Base-by-base conservation (phyloP, 345 rosid genomes). In the Eucalyptus erythrocorys region DNA sequence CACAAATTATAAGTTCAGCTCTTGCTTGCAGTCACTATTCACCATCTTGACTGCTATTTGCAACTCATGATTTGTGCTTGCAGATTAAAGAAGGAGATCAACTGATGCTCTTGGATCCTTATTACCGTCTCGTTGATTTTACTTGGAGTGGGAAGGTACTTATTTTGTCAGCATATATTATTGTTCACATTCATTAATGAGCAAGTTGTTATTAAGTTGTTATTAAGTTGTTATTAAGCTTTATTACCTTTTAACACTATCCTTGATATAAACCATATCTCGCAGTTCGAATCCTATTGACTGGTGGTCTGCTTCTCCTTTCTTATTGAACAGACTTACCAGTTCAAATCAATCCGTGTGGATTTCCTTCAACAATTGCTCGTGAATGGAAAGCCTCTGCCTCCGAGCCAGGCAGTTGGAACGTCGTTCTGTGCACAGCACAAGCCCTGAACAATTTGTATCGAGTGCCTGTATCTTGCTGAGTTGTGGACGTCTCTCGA, bases 1-100 rank as follows among this genome's bases (percentile, higher is more conserved):
- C 82, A 37, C 14, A 37, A 37, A 71, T 71, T 21, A 37, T 37
- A 19, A 71, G 21, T 85, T 27, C 24, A 85, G 32, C 15, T 85
- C 30, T 48, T 85, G 55, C 51, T 47, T 47, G 55, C 51, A 17
- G 86, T 85, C 55, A 49, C 57, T 34, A 64, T 19, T 85, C 85
- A 66, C 8, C 42, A 34, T 68, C 43, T 68, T 68, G 80, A 68
- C 43, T 68, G 11, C 43, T 68, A 37, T 68, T 34, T 68, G 43
- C 37, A 66, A 66, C 42, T 32, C 12, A 4, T 9, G 43, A 68
- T 87, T 48, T 90, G 85, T 30, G 61, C 40, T 89, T 48, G 59
- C 94, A 95, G 97, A 93, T 95, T 71, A 94, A 93, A 92, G 97
- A 94, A 92, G 97, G 95, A 87, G 96, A 95, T 89, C 92, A 92